Evolutionary conservation across 208 protist genomes (phyloP), one percentile per base, ranked within the genome.

Genomic region (Trypanosoma brucei): DNA sequence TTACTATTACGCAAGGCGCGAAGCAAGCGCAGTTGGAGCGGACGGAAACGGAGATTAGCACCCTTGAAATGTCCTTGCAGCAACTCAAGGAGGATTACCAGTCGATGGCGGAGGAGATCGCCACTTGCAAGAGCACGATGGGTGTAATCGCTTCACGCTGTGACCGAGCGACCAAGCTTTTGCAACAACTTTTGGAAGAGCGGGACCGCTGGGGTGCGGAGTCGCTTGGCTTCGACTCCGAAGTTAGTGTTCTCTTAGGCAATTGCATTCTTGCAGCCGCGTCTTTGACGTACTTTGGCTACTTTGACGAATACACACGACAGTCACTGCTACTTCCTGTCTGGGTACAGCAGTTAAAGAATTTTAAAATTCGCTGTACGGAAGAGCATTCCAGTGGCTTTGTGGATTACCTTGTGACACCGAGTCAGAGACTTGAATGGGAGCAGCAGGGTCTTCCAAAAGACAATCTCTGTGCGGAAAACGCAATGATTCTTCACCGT

Each of bases 251-350:
- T 5, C 80, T 98, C 22, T 59, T 98, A 34, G 98, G 98, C 44
- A 96, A 99, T 80, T 95, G 91, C 36, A 60, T 99, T 39, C 30
- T 99, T 14, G 76, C 88, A 35, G 86, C 94, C 1, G 98, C 96
- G 3, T 99, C 99, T 73, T 71, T 99, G 11, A 81, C 97, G 4
- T 99, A 99, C 80, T 92, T 91, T 74, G 98, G 98, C 66, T 99
- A 94, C 79, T 99, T 99, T 83, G 97, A 99, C 66, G 94, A 99
- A 78, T 76, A 83, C 55, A 85, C 90, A n/a, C 73, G 93, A 46
- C 77, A 92, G 56, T 71, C 76, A 31, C 69, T 95, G 38, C 63
- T 98, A 1, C 61, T 98, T 31, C 83, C 83, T 8, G 82, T 84
- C 45, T 99, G 97, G 97, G 50, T 81, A 49, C 51, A 75, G 37